Conservation (phyloP, 1,284 basidiomycete species). For the Boletus sp. region DNA sequence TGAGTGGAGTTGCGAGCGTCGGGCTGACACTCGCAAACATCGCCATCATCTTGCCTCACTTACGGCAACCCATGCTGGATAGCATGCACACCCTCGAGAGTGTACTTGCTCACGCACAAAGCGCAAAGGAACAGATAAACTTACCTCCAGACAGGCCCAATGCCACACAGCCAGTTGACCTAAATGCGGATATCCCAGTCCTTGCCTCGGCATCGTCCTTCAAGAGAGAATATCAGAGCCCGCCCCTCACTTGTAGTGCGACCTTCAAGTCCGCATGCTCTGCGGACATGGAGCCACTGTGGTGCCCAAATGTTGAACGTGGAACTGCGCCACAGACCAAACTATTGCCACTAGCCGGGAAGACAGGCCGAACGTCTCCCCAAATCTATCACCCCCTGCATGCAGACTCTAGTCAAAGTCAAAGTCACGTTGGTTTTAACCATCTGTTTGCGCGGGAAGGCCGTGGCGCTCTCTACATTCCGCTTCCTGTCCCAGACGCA, state of each 20-base stretch:
- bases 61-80: constrained; percentile 25
- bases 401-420: background rate
- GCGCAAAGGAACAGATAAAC: background rate
- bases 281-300: background rate
- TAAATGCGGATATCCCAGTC: background rate
- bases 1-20: constrained; percentile 24
- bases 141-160: background rate
- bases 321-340: background rate
- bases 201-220: background rate
- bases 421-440: background rate
- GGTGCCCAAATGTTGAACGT: background rate
- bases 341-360: background rate
- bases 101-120: background rate
- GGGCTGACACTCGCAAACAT: constrained; percentile 29
- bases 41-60: constrained; percentile 23
- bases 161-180: background rate
- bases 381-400: background rate
- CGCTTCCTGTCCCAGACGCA: constrained; percentile 20
- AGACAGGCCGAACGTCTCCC: background rate
- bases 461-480: constrained; percentile 5
- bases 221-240: background rate
- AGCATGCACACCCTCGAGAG: constrained; percentile 3
- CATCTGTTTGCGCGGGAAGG: constrained; percentile 5
- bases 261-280: constrained; percentile 3
- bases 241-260: background rate